Evolutionary conservation across 176 grass and related monocot species (phyloP), one percentile per base, ranked within the genome.

Genomic region (Panicum miliaceum): DNA sequence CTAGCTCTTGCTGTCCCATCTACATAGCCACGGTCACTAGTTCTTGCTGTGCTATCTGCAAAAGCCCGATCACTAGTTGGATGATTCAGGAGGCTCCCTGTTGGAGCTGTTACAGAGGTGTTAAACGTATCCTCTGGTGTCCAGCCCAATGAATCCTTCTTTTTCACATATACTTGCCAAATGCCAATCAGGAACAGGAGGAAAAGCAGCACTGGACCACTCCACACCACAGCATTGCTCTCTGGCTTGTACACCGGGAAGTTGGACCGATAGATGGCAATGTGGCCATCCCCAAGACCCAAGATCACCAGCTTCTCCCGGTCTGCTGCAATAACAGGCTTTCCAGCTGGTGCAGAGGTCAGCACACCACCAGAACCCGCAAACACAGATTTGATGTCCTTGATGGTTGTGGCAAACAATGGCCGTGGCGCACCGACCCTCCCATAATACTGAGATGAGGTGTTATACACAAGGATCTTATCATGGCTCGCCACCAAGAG

Each of bases 161-260:
- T 98, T 86, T 95, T 98, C 75, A 98, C 93, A 71, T 98, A 98
- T 35, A 98, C 92, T 88, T 98, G 96, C 96, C 93, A 92, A 20
- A 94, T 87, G 36, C 91, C 91, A 43, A 98, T 95, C 81, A 95
- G 70, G 87, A 98, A 98, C 3, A 98, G 59, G 57, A 98, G 89
- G 79, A 95, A 95, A 22, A 98, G 84, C 80, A 95, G 74, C 5
- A 87, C 96, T 18, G 96, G 93, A 19, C 92, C 96, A 75, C 96
- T 95, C 96, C 96, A 98, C 37, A 98, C 82, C 34, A 94, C 96
- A 13, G 92, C 93, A 90, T 91, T 95, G 89, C 76, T 94, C 76
- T 95, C 96, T 4, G 90, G 77, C 66, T 78, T 92, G 84, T 93
- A 91, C 37, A 88, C 78, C 0, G 91, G 96, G 80, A 98, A 95